These are phyloP conservation scores for Dendryphion nanum DNA, from an alignment of 2,329 filamentous ascomycete genomes.

Conservation along the genomic window DNA sequence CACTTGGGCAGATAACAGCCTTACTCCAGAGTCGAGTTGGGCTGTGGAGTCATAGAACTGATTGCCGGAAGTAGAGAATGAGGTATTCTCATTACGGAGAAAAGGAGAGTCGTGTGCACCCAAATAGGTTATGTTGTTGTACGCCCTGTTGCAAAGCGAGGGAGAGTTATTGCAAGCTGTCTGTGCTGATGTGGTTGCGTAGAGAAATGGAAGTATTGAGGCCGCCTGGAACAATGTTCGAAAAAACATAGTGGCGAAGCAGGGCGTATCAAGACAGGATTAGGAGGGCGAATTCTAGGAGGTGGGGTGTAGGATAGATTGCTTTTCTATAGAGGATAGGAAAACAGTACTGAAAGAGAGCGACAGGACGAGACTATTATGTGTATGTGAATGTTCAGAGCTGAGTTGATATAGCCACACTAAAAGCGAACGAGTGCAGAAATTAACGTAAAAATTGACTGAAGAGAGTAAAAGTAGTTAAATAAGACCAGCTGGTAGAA, in stretches of 20 bases:
- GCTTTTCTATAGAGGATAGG: too few relatives aligned
- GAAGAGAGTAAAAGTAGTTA: neutral
- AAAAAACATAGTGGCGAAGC: slow-evolving; percentile 29
- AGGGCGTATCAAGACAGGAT: too few relatives aligned
- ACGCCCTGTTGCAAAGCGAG: slow-evolving; percentile 65
- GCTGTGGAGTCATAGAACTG: slow-evolving; percentile 72
- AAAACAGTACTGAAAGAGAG: neutral
- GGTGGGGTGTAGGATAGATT: too few relatives aligned
- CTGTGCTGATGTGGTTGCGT: slow-evolving; percentile 26
- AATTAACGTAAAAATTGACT: too few relatives aligned
- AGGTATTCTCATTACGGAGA: slow-evolving; percentile 61
- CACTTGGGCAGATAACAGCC: slow-evolving; percentile 70
- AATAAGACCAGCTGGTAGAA: neutral
- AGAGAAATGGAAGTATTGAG: slow-evolving; percentile 28
- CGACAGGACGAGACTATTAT: too few relatives aligned
- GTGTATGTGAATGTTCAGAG: too few relatives aligned
- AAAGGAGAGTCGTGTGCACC: slow-evolving; percentile 76
- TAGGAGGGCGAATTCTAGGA: too few relatives aligned
- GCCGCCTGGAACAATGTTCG: slow-evolving; percentile 24
- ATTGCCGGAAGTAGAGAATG: slow-evolving; percentile 65
- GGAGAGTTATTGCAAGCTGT: slow-evolving; percentile 79
- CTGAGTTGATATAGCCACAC: neutral
- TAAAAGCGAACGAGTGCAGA: neutral
- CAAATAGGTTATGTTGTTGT: slow-evolving; percentile 75
- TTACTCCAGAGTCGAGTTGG: slow-evolving; percentile 69